A percentile compares a stretch with the other conserved stretches of the same genome.
Conservation (phyloP, 169 alveolate genomes). For the Blepharisma undulans region DNA sequence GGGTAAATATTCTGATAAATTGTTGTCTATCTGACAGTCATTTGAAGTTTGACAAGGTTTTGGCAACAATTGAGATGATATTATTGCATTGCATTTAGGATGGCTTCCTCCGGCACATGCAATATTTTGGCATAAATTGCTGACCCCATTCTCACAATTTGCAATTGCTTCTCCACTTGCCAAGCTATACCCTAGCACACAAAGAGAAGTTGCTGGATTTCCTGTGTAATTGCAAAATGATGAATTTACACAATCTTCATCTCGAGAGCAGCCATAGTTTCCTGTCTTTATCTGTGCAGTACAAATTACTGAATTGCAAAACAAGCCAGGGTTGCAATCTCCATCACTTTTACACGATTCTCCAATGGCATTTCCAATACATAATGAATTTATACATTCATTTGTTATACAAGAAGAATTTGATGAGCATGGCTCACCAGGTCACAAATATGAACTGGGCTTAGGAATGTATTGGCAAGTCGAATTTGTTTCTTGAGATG, state of each 20-base stretch:
- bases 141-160: not conserved
- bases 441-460: not conserved
- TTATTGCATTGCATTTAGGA: not conserved
- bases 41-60: not conserved
- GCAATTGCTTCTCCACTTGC: not conserved
- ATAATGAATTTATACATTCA: not conserved
- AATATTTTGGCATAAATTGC: not conserved
- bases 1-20: not conserved
- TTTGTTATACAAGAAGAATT: not conserved
- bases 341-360: not conserved
- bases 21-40: not conserved
- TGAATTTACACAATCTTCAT: slow-evolving; percentile 3
- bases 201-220: not conserved
- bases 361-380: not conserved
- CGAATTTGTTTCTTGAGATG: not conserved
- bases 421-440: not conserved
- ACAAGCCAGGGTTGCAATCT: not conserved
- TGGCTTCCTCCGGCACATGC: not conserved
- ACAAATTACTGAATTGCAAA: not conserved
- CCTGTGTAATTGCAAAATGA: not conserved
- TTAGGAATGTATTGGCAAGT: not conserved
- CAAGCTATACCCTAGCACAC: not conserved
- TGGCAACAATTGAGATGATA: not conserved
- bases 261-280: not conserved
- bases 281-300: not conserved